A percentile compares a stretch with the other conserved stretches of the same genome.
Evolutionary conservation across 306 rosid species (phyloP).

Genomic region (Oxytropis ochrocephala): DNA sequence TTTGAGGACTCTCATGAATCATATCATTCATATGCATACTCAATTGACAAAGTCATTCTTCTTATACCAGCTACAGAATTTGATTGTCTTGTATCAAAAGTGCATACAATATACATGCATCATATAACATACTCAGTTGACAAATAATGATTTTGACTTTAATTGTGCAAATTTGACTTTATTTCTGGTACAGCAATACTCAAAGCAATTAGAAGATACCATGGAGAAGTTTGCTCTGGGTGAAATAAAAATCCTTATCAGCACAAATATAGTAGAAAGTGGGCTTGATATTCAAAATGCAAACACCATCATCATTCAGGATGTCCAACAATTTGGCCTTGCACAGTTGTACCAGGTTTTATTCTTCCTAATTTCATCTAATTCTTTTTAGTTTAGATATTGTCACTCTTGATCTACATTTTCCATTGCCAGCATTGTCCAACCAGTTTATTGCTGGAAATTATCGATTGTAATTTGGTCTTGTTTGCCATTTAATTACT

Average conservation of each 20-base stretch:
- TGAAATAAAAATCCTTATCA: conserved; percentile 69
- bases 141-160: conserved; percentile 15
- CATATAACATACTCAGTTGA: not conserved
- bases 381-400: not conserved
- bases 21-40: not conserved
- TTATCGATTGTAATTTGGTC: not conserved
- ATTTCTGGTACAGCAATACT: conserved; percentile 65
- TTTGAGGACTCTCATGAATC: conserved; percentile 3
- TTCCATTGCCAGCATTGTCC: not conserved
- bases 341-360: conserved; percentile 94
- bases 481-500: not conserved
- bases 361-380: conserved; percentile 25
- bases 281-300: conserved; percentile 99
- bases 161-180: not conserved
- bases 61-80: not conserved
- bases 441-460: not conserved
- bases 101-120: not conserved
- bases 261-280: conserved; percentile 94
- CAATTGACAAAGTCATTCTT: not conserved
- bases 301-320: conserved; percentile 92
- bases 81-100: not conserved
- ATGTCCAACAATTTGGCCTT: conserved; percentile 94
- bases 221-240: conserved; percentile 87
- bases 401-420: not conserved
- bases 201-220: conserved; percentile 87